Percentiles rank a stretch among this genome's conserved stretches.
phyloP scores from a whole-genome alignment of 176 grass and related monocot genomes.

The Eremochloa ophiuroides region DNA sequence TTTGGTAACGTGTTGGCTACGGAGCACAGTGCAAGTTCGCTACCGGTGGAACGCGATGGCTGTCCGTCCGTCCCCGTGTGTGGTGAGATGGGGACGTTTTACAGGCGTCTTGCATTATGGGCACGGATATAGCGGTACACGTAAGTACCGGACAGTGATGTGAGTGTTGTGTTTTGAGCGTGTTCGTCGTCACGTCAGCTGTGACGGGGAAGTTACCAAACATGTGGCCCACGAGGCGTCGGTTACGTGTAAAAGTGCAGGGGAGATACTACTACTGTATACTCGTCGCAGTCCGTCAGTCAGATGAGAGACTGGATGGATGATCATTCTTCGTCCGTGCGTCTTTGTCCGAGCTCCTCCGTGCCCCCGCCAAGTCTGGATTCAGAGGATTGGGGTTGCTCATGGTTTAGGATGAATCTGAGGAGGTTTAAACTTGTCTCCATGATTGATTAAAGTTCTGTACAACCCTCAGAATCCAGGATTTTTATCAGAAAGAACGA shows the following conservation, averaged over 20 bases:
- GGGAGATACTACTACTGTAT: no score
- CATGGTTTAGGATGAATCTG: neutral
- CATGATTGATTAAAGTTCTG: neutral
- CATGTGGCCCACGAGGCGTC: neutral
- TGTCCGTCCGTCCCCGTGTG: neutral
- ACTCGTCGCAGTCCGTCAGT: slow-evolving; percentile 6
- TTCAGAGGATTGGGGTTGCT: neutral
- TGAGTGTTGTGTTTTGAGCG: neutral
- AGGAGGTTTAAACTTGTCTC: neutral
- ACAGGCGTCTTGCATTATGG: neutral
- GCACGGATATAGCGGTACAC: neutral
- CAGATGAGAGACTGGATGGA: neutral
- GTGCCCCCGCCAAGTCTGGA: no score
- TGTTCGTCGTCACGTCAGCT: neutral
- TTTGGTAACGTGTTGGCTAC: neutral
- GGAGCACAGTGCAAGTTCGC: neutral
- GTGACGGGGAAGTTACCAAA: neutral
- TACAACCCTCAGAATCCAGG: neutral
- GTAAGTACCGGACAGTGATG: neutral
- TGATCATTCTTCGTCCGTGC: neutral
- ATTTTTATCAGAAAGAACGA: neutral
- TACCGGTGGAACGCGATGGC: neutral
- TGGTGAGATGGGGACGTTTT: neutral
- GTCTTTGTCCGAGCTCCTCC: neutral
- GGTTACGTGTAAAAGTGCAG: slow-evolving; percentile 24